Base-by-base conservation (phyloP, 1,284 basidiomycete genomes). In the Ustilago lituana region DNA sequence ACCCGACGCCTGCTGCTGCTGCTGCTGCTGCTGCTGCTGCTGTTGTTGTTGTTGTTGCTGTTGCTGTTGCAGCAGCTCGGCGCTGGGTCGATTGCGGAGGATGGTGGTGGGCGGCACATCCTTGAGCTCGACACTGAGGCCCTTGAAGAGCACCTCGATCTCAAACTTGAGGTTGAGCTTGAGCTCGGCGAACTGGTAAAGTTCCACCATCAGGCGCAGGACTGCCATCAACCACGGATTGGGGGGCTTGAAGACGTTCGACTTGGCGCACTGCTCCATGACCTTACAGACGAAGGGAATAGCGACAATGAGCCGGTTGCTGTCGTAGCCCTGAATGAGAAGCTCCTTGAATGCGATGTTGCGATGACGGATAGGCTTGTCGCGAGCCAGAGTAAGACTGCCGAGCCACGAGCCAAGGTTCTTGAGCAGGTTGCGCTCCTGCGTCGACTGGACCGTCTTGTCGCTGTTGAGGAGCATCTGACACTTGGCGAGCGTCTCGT, bases 211-310 rank as follows among this genome's bases (percentile, higher is more conserved):
- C 23, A 98, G 86, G 66, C 91, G 89, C 72, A 98, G 86, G 63
- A 98, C 91, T 0, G 91, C 94, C 90, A 96, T 94, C 55, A 99
- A 84, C 96, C 96, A 99, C 1, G 96, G 96, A 83, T 98, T 99
- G 23, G 96, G 96, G 15, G 92, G 91, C 77, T 88, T 89, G 88
- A 98, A 99, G 32, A 98, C 92, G 65, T 86, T 89, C 38, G 94
- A 97, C 79, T 90, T 89, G 52, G 89, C 87, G 75, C 92, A 94
- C 48, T 92, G 92, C 80, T 94, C 92, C 52, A 99, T 87, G 5
- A 95, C 90, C 84, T 97, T 98, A 88, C 94, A 98, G 26, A 98
- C 92, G 82, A 98, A 99, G 0, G 96, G 94, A 66, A 99, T 97
- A 9, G 94, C 94, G 14, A 98, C 92, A 44, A 95, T 89, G 40